Evolutionary conservation across 2,329 filamentous ascomycete genomes (phyloP).

Genomic region (Septoria petroselini): DNA sequence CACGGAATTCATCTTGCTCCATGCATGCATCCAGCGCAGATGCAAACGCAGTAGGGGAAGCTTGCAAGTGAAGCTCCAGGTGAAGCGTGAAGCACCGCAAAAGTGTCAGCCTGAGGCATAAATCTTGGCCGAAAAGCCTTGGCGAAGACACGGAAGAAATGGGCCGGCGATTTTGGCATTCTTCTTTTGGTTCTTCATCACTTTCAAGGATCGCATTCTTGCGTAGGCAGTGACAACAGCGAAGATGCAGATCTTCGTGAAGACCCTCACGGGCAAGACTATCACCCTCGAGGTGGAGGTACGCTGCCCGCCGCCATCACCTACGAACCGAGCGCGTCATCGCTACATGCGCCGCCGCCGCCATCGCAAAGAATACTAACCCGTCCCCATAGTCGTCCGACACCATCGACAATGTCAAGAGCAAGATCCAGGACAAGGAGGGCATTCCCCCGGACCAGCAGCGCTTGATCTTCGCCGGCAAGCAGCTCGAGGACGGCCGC

Average conservation of each 20-base stretch:
- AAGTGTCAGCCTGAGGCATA: too few relatives aligned
- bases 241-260: slow-evolving; percentile 91
- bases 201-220: slow-evolving; percentile 15
- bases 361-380: slow-evolving; percentile 7
- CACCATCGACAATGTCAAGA: slow-evolving; percentile 99
- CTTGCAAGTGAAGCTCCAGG: too few relatives aligned
- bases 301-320: slow-evolving; percentile 35
- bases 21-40: too few relatives aligned
- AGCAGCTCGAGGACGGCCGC: slow-evolving; percentile 99
- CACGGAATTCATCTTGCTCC: too few relatives aligned
- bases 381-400: slow-evolving; percentile 64
- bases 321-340: slow-evolving; percentile 5
- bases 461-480: slow-evolving; percentile 99
- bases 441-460: slow-evolving; percentile 99
- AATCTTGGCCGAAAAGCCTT: too few relatives aligned
- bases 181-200: slow-evolving; percentile 9
- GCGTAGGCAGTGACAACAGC: slow-evolving; percentile 9
- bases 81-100: too few relatives aligned
- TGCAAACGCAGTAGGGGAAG: too few relatives aligned
- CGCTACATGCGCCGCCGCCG: slow-evolving; percentile 1
- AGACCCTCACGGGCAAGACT: slow-evolving; percentile 99
- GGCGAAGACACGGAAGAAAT: too few relatives aligned
- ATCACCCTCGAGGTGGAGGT: slow-evolving; percentile 99
- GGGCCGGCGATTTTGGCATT: too few relatives aligned
- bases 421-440: slow-evolving; percentile 98